Percentiles rank a stretch among this genome's conserved stretches.
phyloP scores from a whole-genome alignment of 2,329 filamentous ascomycete genomes.

The Saccharata proteae region DNA sequence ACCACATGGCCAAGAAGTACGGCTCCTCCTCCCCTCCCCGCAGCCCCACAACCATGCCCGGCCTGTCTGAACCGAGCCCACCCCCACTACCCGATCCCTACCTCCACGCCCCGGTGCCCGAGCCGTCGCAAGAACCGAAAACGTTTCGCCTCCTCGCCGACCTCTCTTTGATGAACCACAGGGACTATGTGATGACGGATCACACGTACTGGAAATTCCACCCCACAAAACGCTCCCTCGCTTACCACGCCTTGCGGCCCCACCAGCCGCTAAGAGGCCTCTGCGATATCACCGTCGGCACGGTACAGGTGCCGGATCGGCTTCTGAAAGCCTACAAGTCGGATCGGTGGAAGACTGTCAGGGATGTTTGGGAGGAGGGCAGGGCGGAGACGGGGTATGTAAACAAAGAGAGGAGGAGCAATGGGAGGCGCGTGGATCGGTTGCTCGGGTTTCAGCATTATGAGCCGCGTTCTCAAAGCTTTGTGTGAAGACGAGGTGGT shows the following conservation, averaged over 20 bases:
- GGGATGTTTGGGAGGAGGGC: conserved; percentile 23
- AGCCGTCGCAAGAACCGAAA: conserved; percentile 15
- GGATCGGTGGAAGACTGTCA: conserved; percentile 7
- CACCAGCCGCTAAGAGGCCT: conserved; percentile 14
- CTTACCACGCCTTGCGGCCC: too few relatives aligned
- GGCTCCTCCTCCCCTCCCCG: too few relatives aligned
- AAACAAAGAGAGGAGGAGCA: conserved; percentile 17
- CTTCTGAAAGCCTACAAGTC: conserved; percentile 2
- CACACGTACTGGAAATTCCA: conserved; percentile 6
- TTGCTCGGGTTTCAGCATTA: too few relatives aligned
- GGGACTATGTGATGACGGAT: conserved; percentile 26
- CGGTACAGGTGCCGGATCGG: conserved; percentile 13
- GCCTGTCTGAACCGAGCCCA: conserved; percentile 1
- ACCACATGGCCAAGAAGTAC: too few relatives aligned
- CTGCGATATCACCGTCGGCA: conserved; percentile 4
- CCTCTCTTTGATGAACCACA: conserved; percentile 25
- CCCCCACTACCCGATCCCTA: conserved; percentile 13
- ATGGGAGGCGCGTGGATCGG: too few relatives aligned
- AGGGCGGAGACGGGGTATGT: conserved; percentile 16
- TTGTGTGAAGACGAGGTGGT: too few relatives aligned
- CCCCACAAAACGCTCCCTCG: conserved; percentile 4
- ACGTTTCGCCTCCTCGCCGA: conserved; percentile 31
- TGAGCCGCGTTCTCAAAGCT: too few relatives aligned
- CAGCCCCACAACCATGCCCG: too few relatives aligned
- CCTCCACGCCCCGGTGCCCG: conserved; percentile 8